Conservation (phyloP, 2,329 filamentous ascomycete species). For the Phialocephala subalpina region DNA sequence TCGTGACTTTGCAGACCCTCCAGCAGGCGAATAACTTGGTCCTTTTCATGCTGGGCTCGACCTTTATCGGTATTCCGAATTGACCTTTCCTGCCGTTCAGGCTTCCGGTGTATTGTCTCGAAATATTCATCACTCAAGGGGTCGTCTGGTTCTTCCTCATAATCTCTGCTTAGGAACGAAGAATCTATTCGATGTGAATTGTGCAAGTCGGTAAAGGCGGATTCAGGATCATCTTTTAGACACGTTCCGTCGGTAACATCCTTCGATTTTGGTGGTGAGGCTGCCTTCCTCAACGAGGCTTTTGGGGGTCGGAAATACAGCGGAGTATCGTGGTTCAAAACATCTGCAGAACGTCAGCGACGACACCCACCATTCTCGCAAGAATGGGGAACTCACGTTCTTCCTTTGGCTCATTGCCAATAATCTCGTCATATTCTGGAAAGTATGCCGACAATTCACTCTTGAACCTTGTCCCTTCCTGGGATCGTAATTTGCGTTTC, state of each 20-base stretch:
- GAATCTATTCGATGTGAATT: conserved; percentile 66
- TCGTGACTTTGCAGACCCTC: conserved; percentile 90
- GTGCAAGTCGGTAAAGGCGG: conserved; percentile 62
- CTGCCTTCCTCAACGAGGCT: conserved; percentile 36
- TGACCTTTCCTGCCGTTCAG: conserved; percentile 66
- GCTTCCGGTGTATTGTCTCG: conserved; percentile 62
- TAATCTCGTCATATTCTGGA: conserved; percentile 91
- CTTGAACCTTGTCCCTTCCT: conserved; percentile 86
- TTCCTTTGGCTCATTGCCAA: conserved; percentile 84
- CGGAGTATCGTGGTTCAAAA: conserved; percentile 75
- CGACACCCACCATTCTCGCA: conserved; percentile 15
- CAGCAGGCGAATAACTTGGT: conserved; percentile 71
- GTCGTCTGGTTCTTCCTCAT: conserved; percentile 50
- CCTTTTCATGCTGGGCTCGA: conserved; percentile 71
- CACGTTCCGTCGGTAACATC: conserved; percentile 43
- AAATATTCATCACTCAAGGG: conserved; percentile 64
- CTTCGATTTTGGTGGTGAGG: conserved; percentile 29
- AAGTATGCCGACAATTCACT: conserved; percentile 93
- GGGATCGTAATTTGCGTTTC: conserved; percentile 82
- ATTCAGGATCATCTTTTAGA: conserved; percentile 62
- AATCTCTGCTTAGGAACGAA: conserved; percentile 57
- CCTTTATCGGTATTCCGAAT: conserved; percentile 71
- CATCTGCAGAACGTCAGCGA: conserved; percentile 59
- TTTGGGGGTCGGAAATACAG: conserved; percentile 59
- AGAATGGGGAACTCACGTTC: conserved; percentile 64